Percentiles rank a stretch among this genome's conserved stretches.
These are phyloP conservation scores for Scutellaria minor DNA, from an alignment of 257 asterid genomes.

Conservation along the genomic window DNA sequence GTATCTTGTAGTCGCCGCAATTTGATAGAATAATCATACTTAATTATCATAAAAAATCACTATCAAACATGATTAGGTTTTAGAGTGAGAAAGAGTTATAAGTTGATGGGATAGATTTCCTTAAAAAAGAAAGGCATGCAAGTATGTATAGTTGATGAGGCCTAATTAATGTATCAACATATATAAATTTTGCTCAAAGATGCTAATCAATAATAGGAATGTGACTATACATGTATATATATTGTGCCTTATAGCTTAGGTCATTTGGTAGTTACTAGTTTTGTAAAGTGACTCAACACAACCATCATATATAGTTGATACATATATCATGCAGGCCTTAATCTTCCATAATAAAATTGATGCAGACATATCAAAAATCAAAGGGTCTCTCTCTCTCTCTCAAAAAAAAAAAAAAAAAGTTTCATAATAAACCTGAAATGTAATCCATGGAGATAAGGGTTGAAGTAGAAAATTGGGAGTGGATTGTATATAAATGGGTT, in stretches of 20 bases:
- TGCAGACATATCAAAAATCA: conserved; percentile 31
- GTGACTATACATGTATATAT: background rate
- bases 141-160: background rate
- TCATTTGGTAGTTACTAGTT: conserved; percentile 36
- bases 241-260: conserved; percentile 45
- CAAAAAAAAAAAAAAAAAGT: too few species aligned
- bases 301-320: conserved; percentile 27
- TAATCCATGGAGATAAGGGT: too few species aligned
- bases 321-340: conserved; percentile 34
- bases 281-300: conserved; percentile 45
- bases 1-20: conserved; percentile 26
- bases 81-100: background rate
- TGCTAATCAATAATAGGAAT: conserved; percentile 4
- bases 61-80: conserved; percentile 35
- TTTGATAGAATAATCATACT: conserved; percentile 12
- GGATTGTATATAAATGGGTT: too few species aligned
- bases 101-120: background rate
- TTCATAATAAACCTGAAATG: too few species aligned
- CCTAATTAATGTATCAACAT: background rate
- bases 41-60: conserved; percentile 23
- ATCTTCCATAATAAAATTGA: conserved; percentile 34
- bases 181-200: conserved; percentile 10
- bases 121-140: background rate
- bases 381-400: conserved; percentile 24
- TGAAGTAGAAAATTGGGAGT: too few species aligned